Conservation (phyloP, 345 rosid genomes). For the Trapa incisa region DNA sequence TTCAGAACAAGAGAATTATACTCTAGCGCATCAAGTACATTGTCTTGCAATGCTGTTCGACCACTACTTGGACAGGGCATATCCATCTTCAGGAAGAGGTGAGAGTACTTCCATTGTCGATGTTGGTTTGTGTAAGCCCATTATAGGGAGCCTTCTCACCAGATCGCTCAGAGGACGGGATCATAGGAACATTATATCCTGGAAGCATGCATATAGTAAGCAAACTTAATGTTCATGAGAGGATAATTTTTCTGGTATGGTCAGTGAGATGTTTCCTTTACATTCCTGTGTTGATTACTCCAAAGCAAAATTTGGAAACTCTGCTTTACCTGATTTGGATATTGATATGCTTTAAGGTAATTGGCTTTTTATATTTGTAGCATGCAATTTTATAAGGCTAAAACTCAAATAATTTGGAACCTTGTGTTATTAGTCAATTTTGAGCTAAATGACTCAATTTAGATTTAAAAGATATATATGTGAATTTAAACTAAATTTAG, state of each 20-base stretch:
- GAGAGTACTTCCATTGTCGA: slow-evolving; percentile 49
- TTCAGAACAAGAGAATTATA: slow-evolving; percentile 40
- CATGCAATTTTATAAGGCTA: not conserved
- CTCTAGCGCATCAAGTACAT: slow-evolving; percentile 56
- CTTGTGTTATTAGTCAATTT: too few relatives aligned
- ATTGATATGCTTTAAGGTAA: not conserved
- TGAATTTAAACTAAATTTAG: too few relatives aligned
- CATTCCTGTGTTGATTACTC: not conserved
- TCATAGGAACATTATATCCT: slow-evolving; percentile 76
- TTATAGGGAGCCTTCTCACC: slow-evolving; percentile 51
- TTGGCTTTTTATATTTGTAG: not conserved
- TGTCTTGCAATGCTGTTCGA: slow-evolving; percentile 84
- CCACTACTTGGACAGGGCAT: slow-evolving; percentile 51
- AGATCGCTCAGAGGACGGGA: slow-evolving; percentile 88
- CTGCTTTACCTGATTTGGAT: too few relatives aligned
- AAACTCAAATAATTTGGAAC: too few relatives aligned
- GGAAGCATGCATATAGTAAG: slow-evolving; percentile 34
- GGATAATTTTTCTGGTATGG: not conserved
- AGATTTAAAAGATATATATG: too few relatives aligned
- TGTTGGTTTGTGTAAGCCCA: slow-evolving; percentile 76
- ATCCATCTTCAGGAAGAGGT: slow-evolving; percentile 33
- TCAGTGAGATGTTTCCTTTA: not conserved
- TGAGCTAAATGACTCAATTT: too few relatives aligned
- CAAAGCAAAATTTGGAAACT: not conserved
- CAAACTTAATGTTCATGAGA: not conserved